A percentile compares a stretch with the other conserved stretches of the same genome.
Evolutionary conservation across 1,139 yeast species (phyloP).

Genomic region (Scheffersomyces lignicola): DNA sequence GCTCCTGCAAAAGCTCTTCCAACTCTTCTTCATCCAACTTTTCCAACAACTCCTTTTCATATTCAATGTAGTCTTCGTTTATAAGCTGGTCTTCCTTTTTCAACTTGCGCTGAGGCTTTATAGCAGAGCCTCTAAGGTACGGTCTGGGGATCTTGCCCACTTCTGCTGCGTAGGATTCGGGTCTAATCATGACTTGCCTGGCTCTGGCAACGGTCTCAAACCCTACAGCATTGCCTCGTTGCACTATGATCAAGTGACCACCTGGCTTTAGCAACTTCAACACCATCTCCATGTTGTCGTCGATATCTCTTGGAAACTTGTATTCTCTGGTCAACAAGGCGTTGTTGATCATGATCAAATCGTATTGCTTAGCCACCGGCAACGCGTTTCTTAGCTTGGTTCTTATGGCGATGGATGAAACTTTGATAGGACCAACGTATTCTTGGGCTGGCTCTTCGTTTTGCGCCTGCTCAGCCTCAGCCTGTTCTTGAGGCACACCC

Average conservation of each 20-base stretch:
- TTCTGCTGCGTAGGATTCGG: constrained; percentile 62
- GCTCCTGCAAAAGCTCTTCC: constrained; percentile 8
- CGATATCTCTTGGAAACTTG: constrained; percentile 72
- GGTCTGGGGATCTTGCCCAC: constrained; percentile 71
- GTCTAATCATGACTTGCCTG: constrained; percentile 82
- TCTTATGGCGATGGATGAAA: constrained; percentile 50
- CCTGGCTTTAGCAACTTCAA: constrained; percentile 66
- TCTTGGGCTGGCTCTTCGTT: constrained; percentile 23
- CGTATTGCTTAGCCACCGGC: constrained; percentile 57
- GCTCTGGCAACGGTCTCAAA: constrained; percentile 90
- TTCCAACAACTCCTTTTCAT: constrained; percentile 31
- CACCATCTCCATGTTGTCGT: constrained; percentile 61
- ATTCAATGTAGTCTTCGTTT: constrained; percentile 32
- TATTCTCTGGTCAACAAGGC: constrained; percentile 64
- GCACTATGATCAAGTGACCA: constrained; percentile 77
- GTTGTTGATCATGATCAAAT: constrained; percentile 82
- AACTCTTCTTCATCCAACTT: constrained; percentile 17
- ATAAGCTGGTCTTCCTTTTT: constrained; percentile 37
- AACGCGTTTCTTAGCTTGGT: constrained; percentile 54
- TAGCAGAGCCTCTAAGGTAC: constrained; percentile 54
- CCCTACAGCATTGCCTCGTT: constrained; percentile 88
- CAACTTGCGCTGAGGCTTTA: constrained; percentile 38
- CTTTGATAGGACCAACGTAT: constrained; percentile 59
- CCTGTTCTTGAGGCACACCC: constrained; percentile 15
- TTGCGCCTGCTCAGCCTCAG: constrained; percentile 18